Evolutionary conservation across 1,284 basidiomycete genomes (phyloP).

Genomic region (Tranzscheliella williamsii): DNA sequence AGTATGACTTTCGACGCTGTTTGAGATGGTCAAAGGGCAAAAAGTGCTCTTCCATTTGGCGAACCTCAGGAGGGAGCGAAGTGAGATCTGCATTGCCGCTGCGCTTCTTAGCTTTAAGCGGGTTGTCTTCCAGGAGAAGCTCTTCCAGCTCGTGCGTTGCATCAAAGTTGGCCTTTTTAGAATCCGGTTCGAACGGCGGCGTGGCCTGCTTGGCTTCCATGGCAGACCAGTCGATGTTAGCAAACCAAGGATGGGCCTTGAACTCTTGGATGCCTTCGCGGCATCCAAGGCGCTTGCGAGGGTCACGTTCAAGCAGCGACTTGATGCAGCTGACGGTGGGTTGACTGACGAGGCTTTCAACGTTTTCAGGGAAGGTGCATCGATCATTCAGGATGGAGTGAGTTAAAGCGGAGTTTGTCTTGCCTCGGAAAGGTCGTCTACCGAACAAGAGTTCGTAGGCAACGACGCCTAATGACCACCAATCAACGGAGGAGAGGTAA

Average conservation of each 20-base stretch:
- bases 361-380: slow-evolving; percentile 53
- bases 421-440: slow-evolving; percentile 50
- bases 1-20: slow-evolving; percentile 47
- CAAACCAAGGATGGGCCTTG: slow-evolving; percentile 83
- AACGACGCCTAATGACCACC: slow-evolving; percentile 54
- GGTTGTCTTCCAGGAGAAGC: slow-evolving; percentile 91
- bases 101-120: slow-evolving; percentile 87
- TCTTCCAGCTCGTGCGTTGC: slow-evolving; percentile 98
- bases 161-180: slow-evolving; percentile 98
- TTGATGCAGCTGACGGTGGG: slow-evolving; percentile 47
- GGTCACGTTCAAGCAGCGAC: slow-evolving; percentile 77
- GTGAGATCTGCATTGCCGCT: slow-evolving; percentile 86
- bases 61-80: slow-evolving; percentile 83
- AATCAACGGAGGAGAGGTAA: slow-evolving; percentile 50
- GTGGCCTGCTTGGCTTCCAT: slow-evolving; percentile 73
- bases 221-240: slow-evolving; percentile 80
- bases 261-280: slow-evolving; percentile 70
- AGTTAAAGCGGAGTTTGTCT: slow-evolving; percentile 53
- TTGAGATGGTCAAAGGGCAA: slow-evolving; percentile 55
- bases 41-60: slow-evolving; percentile 91
- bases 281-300: slow-evolving; percentile 78
- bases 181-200: slow-evolving; percentile 90
- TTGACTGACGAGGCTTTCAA: slow-evolving; percentile 45
- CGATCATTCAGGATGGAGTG: slow-evolving; percentile 52
- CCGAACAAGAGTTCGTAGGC: slow-evolving; percentile 55